A percentile compares a stretch with the other conserved stretches of the same genome.
Evolutionary conservation across 2,329 filamentous ascomycete species (phyloP).

Genomic region (Penicillium sp.): DNA sequence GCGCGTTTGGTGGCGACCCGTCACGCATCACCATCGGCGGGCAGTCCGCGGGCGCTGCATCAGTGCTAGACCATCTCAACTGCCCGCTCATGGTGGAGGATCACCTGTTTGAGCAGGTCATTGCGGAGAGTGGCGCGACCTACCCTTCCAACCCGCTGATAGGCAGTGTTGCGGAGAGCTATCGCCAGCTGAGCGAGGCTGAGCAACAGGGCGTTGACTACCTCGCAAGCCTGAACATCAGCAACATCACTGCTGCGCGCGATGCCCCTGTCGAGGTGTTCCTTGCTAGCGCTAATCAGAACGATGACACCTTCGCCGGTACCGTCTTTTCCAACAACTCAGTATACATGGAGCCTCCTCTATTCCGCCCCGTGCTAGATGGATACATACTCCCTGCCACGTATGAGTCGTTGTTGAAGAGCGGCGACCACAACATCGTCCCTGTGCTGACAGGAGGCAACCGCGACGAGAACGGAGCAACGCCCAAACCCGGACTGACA

Average conservation of each 20-base stretch:
- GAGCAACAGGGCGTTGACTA: background rate
- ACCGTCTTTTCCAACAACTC: background rate
- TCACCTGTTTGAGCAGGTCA: background rate
- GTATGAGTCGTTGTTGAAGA: background rate
- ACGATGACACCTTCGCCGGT: background rate
- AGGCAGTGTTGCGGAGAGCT: background rate
- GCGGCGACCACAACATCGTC: background rate
- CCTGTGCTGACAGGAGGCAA: background rate
- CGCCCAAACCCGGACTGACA: background rate
- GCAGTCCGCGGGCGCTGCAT: slow-evolving; percentile 21
- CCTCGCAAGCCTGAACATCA: background rate
- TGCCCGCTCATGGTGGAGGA: background rate
- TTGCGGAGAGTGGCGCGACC: background rate
- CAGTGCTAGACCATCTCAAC: background rate
- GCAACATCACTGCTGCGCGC: background rate
- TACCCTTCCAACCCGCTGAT: background rate
- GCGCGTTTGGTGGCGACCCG: slow-evolving; percentile 26
- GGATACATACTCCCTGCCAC: background rate
- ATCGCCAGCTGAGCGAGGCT: background rate
- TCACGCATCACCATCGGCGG: slow-evolving; percentile 23
- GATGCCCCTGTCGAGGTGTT: background rate
- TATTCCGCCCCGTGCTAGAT: background rate
- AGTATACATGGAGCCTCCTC: background rate
- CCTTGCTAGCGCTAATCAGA: background rate
- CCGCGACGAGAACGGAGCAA: background rate